Conservation (phyloP, 108 stramenopile genomes). For the Schizochytrium sp. region DNA sequence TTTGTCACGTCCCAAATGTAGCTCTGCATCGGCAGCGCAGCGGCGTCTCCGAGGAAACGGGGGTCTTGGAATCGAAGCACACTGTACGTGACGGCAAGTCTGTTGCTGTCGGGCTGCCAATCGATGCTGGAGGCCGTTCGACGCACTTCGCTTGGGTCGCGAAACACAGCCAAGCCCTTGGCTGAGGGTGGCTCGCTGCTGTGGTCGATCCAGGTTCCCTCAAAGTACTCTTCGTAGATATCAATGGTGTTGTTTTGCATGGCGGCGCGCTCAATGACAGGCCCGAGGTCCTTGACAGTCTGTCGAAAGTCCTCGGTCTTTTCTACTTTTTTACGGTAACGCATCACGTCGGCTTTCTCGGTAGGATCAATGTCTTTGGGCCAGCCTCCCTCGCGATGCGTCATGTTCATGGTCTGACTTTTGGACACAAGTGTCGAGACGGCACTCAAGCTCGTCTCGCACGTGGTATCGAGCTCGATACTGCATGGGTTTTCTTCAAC, state of each 20-base stretch:
- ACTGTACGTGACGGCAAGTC: constrained; percentile 71
- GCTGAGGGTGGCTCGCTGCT: constrained; percentile 70
- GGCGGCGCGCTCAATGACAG: constrained; percentile 65
- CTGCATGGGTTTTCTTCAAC: background rate
- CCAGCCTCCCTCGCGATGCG: constrained; percentile 69
- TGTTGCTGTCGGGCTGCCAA: constrained; percentile 78
- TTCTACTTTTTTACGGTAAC: constrained; percentile 73
- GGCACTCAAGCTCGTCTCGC: background rate
- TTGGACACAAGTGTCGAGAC: background rate
- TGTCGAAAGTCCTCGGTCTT: constrained; percentile 66
- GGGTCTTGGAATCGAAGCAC: constrained; percentile 71
- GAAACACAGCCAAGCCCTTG: constrained; percentile 78
- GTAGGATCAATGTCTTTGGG: constrained; percentile 76
- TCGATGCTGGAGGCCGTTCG: constrained; percentile 70
- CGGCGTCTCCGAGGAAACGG: constrained; percentile 41
- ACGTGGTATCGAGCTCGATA: constrained; percentile 10
- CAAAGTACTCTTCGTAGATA: constrained; percentile 71
- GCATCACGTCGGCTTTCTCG: constrained; percentile 63
- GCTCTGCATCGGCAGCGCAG: constrained; percentile 38
- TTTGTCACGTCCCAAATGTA: constrained; percentile 79
- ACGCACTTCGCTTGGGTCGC: constrained; percentile 62
- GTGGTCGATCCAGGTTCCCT: constrained; percentile 52
- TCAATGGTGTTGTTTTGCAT: constrained; percentile 78
- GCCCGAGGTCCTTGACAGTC: constrained; percentile 62
- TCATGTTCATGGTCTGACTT: constrained; percentile 14